Percentiles rank a stretch among this genome's conserved stretches.
Conservation (phyloP, 106 monocot species). For the Dendrobium officinale region DNA sequence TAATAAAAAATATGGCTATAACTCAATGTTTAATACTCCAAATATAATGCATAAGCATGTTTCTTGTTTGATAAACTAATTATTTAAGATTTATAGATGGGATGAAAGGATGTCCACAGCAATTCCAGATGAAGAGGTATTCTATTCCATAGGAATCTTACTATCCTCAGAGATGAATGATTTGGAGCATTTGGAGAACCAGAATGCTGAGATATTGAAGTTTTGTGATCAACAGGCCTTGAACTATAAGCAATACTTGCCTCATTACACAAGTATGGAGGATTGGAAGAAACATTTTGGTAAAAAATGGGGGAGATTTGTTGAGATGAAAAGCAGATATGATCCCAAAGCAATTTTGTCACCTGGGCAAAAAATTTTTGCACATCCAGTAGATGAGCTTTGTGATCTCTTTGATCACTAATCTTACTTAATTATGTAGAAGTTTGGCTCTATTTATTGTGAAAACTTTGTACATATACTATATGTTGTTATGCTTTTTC, state of each 20-base stretch:
- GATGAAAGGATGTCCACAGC: conserved; percentile 48
- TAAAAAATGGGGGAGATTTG: conserved; percentile 32
- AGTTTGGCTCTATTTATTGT: not conserved
- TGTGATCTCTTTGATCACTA: not conserved
- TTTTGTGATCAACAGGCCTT: conserved; percentile 34
- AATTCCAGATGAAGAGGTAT: conserved; percentile 54
- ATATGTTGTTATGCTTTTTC: no score
- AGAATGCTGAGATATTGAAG: conserved; percentile 39
- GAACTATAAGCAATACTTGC: conserved; percentile 53
- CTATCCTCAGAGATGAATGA: conserved; percentile 18
- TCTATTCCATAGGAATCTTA: conserved; percentile 47
- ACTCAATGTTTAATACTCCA: no score
- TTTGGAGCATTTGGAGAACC: conserved; percentile 25
- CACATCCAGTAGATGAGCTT: not conserved
- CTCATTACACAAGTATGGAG: conserved; percentile 19
- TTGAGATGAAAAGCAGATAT: conserved; percentile 43
- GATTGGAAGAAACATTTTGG: conserved; percentile 66
- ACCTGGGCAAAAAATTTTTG: conserved; percentile 55
- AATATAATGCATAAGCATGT: no score
- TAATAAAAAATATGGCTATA: no score
- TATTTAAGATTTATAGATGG: conserved; percentile 34
- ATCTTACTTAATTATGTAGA: not conserved
- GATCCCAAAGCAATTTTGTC: conserved; percentile 55
- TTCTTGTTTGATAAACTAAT: no score
- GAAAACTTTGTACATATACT: no score